Conservation (phyloP, 495 filamentous ascomycete genomes). For the Penicillium argentinense region DNA sequence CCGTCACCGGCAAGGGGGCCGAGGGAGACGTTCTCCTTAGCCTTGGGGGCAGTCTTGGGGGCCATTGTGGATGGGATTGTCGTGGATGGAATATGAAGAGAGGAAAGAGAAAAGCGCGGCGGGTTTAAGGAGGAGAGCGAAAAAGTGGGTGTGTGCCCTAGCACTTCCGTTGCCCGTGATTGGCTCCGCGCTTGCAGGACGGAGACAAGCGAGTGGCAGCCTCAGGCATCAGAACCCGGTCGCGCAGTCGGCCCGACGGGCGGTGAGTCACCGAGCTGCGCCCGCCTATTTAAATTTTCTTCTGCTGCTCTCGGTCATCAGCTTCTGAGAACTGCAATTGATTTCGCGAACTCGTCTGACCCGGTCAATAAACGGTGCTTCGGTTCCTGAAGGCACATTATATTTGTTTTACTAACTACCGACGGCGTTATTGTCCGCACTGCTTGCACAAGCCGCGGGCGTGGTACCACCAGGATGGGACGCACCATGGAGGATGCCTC, state of each 20-base stretch:
- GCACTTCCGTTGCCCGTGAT: slow-evolving; percentile 23
- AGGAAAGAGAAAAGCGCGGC: slow-evolving; percentile 26
- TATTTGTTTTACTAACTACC: slow-evolving; percentile 1
- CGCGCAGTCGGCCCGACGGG: slow-evolving; percentile 34
- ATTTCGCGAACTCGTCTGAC: slow-evolving; percentile 11
- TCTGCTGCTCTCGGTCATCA: not conserved
- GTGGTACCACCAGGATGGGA: slow-evolving; percentile 29
- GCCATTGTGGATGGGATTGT: slow-evolving; percentile 54
- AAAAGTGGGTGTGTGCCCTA: slow-evolving; percentile 51
- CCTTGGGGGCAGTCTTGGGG: slow-evolving; percentile 76
- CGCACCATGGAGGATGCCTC: slow-evolving; percentile 62
- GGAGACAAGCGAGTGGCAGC: slow-evolving; percentile 39
- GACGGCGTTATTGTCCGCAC: not conserved
- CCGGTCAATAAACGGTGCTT: not conserved
- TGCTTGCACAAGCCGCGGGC: not conserved
- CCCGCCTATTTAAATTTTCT: slow-evolving; percentile 41
- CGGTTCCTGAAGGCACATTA: not conserved
- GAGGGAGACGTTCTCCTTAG: slow-evolving; percentile 96
- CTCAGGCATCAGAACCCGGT: slow-evolving; percentile 21
- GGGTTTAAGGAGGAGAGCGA: slow-evolving; percentile 20
- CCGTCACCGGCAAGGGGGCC: slow-evolving; percentile 92
- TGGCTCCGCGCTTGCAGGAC: slow-evolving; percentile 31
- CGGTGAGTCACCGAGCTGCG: slow-evolving; percentile 24
- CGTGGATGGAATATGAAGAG: slow-evolving; percentile 46
- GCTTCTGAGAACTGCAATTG: slow-evolving; percentile 15